Evolutionary conservation across 2,329 filamentous ascomycete genomes (phyloP), one percentile per base, ranked within the genome.

Genomic region (Neofusicoccum parvum): DNA sequence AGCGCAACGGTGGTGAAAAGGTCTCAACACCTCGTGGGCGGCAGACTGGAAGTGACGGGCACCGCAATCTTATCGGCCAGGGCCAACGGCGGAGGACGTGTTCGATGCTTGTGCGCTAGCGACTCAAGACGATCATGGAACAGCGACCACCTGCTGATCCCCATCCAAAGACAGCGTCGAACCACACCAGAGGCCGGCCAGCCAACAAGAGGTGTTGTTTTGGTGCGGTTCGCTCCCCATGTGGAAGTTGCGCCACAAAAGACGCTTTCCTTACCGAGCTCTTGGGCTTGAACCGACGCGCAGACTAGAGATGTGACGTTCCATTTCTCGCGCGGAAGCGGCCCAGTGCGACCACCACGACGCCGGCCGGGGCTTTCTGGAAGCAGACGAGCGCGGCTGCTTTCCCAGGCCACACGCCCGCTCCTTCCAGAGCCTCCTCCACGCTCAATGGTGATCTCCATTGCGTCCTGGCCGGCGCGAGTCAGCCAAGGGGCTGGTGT

Each of bases 81-180:
- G 37, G 17, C 36, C 27, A 32, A 32, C 27, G 27, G 27, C 27
- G 27, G 27, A 39, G 37, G 37, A 39, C 37, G 27, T 32, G 27
- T 39, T 11, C 37, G 37, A 27, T 34, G 23, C 17, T 23, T 32
- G 54, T 59, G 54, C 54, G 54, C 54, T 59, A 59, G 54, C 54
- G 54, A 59, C 54, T 59, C 54, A 59, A 32, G 39, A 45, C 39
- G 54, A 59, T 59, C 53, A 59, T 59, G 54, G 12, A 59, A 59
- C 39, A 32, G 53, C 32, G 53, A 56, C 20, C 53, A 15, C 53
- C 14, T 5, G 20, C 37, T 43, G 53, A 23, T 43, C 53, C 36
- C 17, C 12, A 43, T 43, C 27, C 27, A 5, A 5, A 3, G 2
- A 7, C 27, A 7, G 27, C 20, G 9, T 10, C 37, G 36, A 41